Base-by-base conservation (phyloP, 108 stramenopile genomes). In the Asterionellopsis glacialis region DNA sequence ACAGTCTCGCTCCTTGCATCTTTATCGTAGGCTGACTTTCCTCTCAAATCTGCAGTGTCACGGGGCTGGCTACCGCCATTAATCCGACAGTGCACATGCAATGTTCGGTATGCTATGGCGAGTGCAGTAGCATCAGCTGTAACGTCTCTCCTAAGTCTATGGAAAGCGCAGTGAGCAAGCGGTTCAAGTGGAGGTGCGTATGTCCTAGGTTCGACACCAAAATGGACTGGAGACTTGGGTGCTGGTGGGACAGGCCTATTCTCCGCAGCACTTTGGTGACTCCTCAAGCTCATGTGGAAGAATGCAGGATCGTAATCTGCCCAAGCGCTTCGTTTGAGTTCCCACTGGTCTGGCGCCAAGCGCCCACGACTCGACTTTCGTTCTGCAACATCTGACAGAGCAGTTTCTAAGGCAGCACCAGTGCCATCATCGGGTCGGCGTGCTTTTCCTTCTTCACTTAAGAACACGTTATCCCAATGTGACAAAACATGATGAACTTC, bases 231-330 rank as follows among this genome's bases (percentile, higher is more conserved):
- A 13, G 64, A 19, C 45, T 77, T 75, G 6, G 61, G 41, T 19
- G 59, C 60, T 18, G 62, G 16, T 14, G 71, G 76, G 61, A 75
- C 69, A 23, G 93, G 87, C 7, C 93, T 74, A 57, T 57, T 73
- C 59, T 90, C 87, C 6, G 87, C 73, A 24, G 87, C 85, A 52
- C 57, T 66, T 61, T 94, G 87, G 67, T 94, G 93, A 40, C 61
- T 55, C 22, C 77, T 69, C 13, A 79, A 57, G 51, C 75, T 78
- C 18, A 90, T 80, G 59, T 88, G 86, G 54, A 68, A 82, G 58
- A 90, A 94, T 3, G 84, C 72, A 11, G 93, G 93, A 68, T 94
- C 93, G 54, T 94, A 94, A 23, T 70, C 72, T 13, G 81, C 73
- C 93, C 93, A 94, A 6, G 66, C 73, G 41, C 51, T 57, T 42